These are phyloP conservation scores for Strobilomyces dryophilus DNA, from an alignment of 768 basidiomycete species.

Conservation along the genomic window DNA sequence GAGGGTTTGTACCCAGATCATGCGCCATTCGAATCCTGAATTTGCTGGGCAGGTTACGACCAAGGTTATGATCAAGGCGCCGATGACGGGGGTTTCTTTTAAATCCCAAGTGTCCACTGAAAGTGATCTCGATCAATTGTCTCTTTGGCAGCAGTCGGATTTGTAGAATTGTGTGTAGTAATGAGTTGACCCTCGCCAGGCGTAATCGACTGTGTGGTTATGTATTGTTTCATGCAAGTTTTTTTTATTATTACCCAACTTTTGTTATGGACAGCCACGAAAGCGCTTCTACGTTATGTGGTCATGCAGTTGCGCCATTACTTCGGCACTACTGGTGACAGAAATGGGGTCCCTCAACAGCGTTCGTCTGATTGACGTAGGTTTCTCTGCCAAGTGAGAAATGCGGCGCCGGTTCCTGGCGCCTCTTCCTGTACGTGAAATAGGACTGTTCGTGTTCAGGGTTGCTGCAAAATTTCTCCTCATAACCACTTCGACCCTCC, in stretches of 20 bases:
- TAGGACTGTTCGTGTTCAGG: neutral
- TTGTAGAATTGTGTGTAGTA: neutral
- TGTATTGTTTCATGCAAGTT: too few relatives aligned
- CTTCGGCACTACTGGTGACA: too few relatives aligned
- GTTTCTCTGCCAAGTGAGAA: too few relatives aligned
- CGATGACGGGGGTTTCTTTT: slow-evolving; percentile 6
- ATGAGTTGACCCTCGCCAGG: neutral
- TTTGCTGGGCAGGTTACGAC: slow-evolving; percentile 26
- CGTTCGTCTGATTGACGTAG: too few relatives aligned
- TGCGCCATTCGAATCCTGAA: slow-evolving; percentile 4
- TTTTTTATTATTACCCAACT: too few relatives aligned
- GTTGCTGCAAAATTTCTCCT: neutral
- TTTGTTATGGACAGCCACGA: too few relatives aligned
- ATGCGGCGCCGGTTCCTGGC: too few relatives aligned
- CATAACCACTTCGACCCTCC: neutral
- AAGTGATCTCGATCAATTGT: neutral
- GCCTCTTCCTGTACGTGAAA: neutral
- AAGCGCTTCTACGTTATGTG: too few relatives aligned
- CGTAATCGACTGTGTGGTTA: neutral
- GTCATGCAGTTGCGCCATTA: too few relatives aligned
- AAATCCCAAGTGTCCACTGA: neutral
- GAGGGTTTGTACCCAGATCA: slow-evolving; percentile 28
- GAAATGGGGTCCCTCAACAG: too few relatives aligned
- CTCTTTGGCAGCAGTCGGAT: neutral
- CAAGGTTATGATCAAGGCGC: slow-evolving; percentile 18